Evolutionary conservation across 2,329 filamentous ascomycete genomes (phyloP), one percentile per base, ranked within the genome.

Genomic region (Curvularia hawaiiensis): DNA sequence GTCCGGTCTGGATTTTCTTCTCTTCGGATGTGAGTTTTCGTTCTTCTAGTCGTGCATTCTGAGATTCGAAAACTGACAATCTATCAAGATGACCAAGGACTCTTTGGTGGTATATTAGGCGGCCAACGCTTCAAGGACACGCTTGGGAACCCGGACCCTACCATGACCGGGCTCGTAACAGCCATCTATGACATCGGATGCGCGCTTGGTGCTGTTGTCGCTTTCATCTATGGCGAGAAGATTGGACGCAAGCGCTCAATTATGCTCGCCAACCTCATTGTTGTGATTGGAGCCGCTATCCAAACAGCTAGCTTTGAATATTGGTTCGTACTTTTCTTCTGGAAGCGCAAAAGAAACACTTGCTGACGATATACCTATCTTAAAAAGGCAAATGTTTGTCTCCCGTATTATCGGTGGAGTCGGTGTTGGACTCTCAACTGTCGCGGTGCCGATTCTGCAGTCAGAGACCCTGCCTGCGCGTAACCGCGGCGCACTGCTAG

Each of bases 231-330:
- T 20, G 86, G 86, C 35, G 86, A 89, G 58, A 77, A 77, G 6
- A 79, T 87, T 40, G 85, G 85, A 6, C 78, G 85, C 18, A 78
- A 79, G 66, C 75, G 82, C 28, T 80, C 80, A 6, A 85, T 86
- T 50, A 83, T 88, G 60, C 78, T 86, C 12, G 86, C 85, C 14
- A 81, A 69, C n/a, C 59, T 68, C 9, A 69, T 75, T 31, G 71
- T 76, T 58, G 65, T 66, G 4, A 51, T 73, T 39, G 74, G 75
- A 14, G 73, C 72, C 10, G 61, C 70, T 14, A 58, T 76, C 4
- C 74, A 76, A 47, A 68, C 71, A 3, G 67, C 68, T 3, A 63
- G 69, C 20, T 73, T 66, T 28, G 68, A 62, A 12, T 69, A 74
- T 35, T 60, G 67, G 16, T 52, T 18, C 14, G 40, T 28, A 18